A percentile compares a stretch with the other conserved stretches of the same genome.
phyloP scores from a whole-genome alignment of 345 rosid genomes.

The Corchorus olitorius region DNA sequence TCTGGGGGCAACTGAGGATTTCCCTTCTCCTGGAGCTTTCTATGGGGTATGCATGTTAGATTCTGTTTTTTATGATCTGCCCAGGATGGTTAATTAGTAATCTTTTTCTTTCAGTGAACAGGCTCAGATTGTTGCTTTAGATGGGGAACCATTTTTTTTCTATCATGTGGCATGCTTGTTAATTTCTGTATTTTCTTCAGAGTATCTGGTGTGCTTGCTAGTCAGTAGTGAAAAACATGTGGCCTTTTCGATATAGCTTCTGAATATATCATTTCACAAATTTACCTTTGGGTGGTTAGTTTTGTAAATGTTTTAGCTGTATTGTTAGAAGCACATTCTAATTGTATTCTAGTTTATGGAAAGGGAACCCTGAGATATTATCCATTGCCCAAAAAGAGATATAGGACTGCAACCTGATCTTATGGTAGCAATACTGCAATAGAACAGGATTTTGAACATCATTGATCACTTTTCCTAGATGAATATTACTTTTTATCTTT shows the following conservation, averaged over 20 bases:
- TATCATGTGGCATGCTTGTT: not conserved
- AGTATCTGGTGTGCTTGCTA: not conserved
- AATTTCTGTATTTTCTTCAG: not conserved
- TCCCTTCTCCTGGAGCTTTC: constrained; percentile 81
- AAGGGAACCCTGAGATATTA: constrained; percentile 7
- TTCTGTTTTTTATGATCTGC: not conserved
- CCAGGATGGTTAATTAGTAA: not conserved
- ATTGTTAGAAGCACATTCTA: not conserved
- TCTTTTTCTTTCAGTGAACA: not conserved
- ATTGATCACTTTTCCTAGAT: not conserved
- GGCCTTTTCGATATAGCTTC: not conserved
- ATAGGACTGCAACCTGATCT: constrained; percentile 4
- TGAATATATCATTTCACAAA: not conserved
- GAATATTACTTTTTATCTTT: not conserved
- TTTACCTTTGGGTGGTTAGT: not conserved
- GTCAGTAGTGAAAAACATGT: not conserved
- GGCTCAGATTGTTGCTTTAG: not conserved
- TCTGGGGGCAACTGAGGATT: constrained; percentile 42
- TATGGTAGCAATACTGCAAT: not conserved
- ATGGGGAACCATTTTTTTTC: not conserved
- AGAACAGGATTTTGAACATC: not conserved
- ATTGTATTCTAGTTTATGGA: not conserved
- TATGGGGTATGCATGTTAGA: constrained; percentile 73
- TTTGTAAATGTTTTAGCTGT: not conserved
- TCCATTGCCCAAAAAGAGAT: not conserved